phyloP scores from a whole-genome alignment of 805 yeast genomes.

The Starmerella sp. region DNA sequence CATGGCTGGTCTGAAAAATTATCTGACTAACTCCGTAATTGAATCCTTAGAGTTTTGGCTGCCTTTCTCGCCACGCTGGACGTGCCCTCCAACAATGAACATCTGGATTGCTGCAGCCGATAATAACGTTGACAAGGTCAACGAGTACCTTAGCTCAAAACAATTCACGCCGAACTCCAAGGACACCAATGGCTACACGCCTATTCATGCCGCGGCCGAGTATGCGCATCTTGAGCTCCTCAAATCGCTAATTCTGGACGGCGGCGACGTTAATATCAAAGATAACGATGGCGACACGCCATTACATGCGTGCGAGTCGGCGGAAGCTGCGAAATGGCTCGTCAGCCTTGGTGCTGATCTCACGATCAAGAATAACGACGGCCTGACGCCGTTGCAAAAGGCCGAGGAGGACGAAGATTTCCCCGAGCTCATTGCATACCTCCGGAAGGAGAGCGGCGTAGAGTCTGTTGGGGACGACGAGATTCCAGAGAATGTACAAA shows the following conservation, averaged over 20 bases:
- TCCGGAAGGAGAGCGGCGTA: conserved; percentile 37
- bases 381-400: conserved; percentile 59
- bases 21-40: conserved; percentile 2
- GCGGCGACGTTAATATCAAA: conserved; percentile 72
- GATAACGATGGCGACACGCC: conserved; percentile 95
- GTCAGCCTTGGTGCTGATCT: conserved; percentile 62
- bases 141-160: conserved; percentile 41
- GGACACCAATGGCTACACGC: conserved; percentile 92
- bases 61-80: neutral
- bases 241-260: conserved; percentile 40
- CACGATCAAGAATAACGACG: conserved; percentile 55
- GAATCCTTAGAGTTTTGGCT: neutral
- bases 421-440: conserved; percentile 62
- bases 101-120: conserved; percentile 96
- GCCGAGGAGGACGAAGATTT: conserved; percentile 70
- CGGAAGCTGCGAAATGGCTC: conserved; percentile 50
- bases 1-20: conserved; percentile 6
- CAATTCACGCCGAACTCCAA: conserved; percentile 53
- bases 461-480: conserved; percentile 8
- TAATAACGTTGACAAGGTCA: conserved; percentile 51
- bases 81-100: conserved; percentile 32
- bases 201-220: conserved; percentile 94
- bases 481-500: conserved; percentile 22
- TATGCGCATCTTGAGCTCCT: conserved; percentile 71
- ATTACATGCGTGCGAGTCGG: conserved; percentile 75